Conservation (phyloP, 2,329 filamentous ascomycete genomes). For the Leptosphaerulina australis region DNA sequence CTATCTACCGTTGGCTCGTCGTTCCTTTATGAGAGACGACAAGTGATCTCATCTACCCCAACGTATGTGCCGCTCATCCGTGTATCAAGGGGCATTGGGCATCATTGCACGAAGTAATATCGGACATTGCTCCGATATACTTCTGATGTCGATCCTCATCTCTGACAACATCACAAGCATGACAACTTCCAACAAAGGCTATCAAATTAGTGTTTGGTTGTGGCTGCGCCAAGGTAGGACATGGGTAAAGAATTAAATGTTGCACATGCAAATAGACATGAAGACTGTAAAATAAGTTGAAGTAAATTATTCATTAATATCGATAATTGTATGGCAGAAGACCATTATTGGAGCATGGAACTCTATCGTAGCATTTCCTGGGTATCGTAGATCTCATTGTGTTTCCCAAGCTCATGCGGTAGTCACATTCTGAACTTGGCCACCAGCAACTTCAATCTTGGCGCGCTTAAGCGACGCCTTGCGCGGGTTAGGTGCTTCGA, state of each 20-base stretch:
- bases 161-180: no score
- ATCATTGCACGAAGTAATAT: no score
- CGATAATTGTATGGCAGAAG: background rate
- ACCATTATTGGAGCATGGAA: background rate
- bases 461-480: constrained; percentile 33
- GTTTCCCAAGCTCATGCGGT: background rate
- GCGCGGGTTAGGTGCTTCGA: constrained; percentile 38
- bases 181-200: no score
- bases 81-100: no score
- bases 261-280: background rate
- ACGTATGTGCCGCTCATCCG: no score
- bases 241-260: background rate
- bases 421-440: constrained; percentile 33
- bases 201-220: background rate
- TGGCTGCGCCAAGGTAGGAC: constrained; percentile 5
- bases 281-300: background rate
- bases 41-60: no score
- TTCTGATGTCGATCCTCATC: no score
- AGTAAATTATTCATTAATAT: background rate
- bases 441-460: constrained; percentile 32
- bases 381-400: background rate
- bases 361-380: background rate
- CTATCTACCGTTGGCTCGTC: no score
- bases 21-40: no score
- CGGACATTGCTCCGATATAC: no score